phyloP scores from a whole-genome alignment of 1,284 basidiomycete genomes.

The Abortiporus biennis region DNA sequence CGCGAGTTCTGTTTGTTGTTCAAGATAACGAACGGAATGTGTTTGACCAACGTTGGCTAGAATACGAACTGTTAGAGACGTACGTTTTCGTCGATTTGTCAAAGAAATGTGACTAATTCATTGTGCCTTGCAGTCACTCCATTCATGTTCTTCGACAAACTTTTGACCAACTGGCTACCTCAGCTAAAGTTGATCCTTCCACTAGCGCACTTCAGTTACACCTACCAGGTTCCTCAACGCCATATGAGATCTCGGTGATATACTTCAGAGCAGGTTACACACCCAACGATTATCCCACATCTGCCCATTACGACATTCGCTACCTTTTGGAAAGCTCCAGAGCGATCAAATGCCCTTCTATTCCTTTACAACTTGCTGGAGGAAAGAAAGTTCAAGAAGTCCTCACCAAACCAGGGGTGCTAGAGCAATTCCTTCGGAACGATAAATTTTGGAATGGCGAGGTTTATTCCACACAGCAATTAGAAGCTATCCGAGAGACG shows the following conservation, averaged over 20 bases:
- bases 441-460: conserved; percentile 30
- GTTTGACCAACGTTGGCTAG: conserved; percentile 89
- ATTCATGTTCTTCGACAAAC: conserved; percentile 75
- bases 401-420: conserved; percentile 66
- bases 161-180: conserved; percentile 53
- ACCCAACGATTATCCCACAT: conserved; percentile 73
- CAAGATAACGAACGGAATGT: conserved; percentile 92
- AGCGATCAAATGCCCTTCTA: conserved; percentile 92
- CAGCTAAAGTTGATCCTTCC: conserved; percentile 18
- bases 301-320: conserved; percentile 15
- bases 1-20: conserved; percentile 82
- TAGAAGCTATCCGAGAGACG: conserved; percentile 42
- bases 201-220: conserved; percentile 19
- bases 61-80: conserved; percentile 80
- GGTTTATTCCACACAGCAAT: conserved; percentile 31
- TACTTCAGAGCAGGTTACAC: conserved; percentile 61
- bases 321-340: conserved; percentile 32
- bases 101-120: not conserved
- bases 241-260: conserved; percentile 26
- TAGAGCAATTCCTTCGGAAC: conserved; percentile 67
- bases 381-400: conserved; percentile 96
- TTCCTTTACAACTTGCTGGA: conserved; percentile 90
- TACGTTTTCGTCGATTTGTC: too few relatives aligned
- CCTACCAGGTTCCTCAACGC: conserved; percentile 11
- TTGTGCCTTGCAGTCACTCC: conserved; percentile 60